Evolutionary conservation across 345 rosid species (phyloP).

Genomic region (Erodium maritimum): DNA sequence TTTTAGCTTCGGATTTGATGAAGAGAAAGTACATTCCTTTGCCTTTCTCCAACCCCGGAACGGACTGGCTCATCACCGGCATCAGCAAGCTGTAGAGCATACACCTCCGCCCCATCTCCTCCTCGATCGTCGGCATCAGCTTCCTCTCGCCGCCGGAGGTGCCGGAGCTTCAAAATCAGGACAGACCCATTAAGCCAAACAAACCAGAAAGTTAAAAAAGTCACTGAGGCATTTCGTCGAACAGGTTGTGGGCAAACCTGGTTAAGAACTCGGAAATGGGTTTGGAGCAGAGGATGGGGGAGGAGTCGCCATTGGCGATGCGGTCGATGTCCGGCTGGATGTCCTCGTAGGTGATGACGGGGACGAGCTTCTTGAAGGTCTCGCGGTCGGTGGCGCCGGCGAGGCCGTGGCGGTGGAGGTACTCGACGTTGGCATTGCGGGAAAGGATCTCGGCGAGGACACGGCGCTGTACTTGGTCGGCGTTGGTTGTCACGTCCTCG

Average conservation of each 20-base stretch:
- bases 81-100: background rate
- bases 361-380: constrained; percentile 44
- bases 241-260: constrained; percentile 24
- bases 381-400: constrained; percentile 44
- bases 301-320: constrained; percentile 63
- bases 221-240: background rate
- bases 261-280: constrained; percentile 76
- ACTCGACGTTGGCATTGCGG: constrained; percentile 52
- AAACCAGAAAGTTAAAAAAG: background rate
- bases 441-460: constrained; percentile 42
- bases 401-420: constrained; percentile 38
- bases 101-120: background rate
- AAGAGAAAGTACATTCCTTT: constrained; percentile 15
- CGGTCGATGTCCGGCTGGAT: constrained; percentile 62
- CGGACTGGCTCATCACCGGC: background rate
- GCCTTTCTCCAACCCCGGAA: background rate
- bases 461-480: constrained; percentile 43
- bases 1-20: constrained; percentile 26
- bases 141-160: background rate
- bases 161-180: background rate
- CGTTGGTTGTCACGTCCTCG: constrained; percentile 46
- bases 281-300: constrained; percentile 55
- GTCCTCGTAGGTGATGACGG: constrained; percentile 59
- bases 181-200: background rate
- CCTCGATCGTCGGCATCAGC: constrained; percentile 1